Evolutionary conservation across 768 basidiomycete genomes (phyloP).

Genomic region (Leccinum variicolor): DNA sequence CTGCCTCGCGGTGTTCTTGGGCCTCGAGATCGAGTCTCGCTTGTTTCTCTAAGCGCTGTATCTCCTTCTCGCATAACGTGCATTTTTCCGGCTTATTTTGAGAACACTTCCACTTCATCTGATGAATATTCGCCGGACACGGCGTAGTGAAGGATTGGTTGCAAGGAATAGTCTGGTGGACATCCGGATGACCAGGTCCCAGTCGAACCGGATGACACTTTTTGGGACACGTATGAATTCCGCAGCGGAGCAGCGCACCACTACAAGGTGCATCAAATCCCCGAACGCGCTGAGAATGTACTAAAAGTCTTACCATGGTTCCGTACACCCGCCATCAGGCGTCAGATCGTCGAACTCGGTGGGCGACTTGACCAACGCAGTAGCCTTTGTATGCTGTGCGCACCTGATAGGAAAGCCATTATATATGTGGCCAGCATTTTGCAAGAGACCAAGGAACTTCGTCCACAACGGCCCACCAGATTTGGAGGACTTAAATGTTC

Average conservation of each 20-base stretch:
- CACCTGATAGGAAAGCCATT: conserved; percentile 60
- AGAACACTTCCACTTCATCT: conserved; percentile 41
- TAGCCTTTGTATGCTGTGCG: conserved; percentile 48
- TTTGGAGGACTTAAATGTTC: conserved; percentile 52
- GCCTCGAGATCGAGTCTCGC: conserved; percentile 37
- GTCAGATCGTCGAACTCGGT: conserved; percentile 48
- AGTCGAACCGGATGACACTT: conserved; percentile 56
- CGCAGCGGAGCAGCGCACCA: conserved; percentile 46
- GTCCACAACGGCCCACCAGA: conserved; percentile 53
- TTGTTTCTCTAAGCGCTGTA: conserved; percentile 38
- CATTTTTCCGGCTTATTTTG: conserved; percentile 38
- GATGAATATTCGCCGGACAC: conserved; percentile 46
- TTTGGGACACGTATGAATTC: conserved; percentile 51
- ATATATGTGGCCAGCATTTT: conserved; percentile 44
- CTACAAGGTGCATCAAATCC: conserved; percentile 29
- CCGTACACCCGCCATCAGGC: conserved; percentile 62
- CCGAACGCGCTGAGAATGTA: background rate
- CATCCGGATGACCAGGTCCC: conserved; percentile 42
- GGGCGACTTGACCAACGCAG: conserved; percentile 36
- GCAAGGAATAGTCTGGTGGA: conserved; percentile 39
- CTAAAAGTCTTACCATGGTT: conserved; percentile 48
- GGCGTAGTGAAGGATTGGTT: conserved; percentile 29
- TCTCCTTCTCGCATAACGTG: conserved; percentile 44
- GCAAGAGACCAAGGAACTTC: conserved; percentile 44
- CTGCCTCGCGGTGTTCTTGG: conserved; percentile 44